Conservation (phyloP, 129 eudicot species). For the Logfia minima region DNA sequence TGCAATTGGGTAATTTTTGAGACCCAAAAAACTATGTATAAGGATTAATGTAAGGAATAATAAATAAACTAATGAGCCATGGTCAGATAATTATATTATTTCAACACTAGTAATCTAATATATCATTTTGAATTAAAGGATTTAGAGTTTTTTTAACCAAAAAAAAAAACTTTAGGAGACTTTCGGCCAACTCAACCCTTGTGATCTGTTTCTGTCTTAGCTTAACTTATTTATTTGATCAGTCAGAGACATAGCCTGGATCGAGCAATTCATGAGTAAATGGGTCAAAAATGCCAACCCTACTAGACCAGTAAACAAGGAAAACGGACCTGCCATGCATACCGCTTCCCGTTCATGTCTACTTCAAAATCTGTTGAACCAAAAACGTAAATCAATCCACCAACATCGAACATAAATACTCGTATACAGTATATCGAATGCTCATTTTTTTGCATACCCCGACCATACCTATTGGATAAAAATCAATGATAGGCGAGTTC, state of each 20-base stretch:
- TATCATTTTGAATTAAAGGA: too few species aligned
- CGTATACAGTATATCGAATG: not conserved
- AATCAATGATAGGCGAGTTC: conserved; percentile 82
- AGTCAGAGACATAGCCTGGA: not conserved
- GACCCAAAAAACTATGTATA: too few species aligned
- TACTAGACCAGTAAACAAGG: not conserved
- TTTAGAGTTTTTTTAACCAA: too few species aligned
- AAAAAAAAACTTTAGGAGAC: not conserved
- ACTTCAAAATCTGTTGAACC: conserved; percentile 73
- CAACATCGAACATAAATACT: not conserved
- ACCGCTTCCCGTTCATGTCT: conserved; percentile 95
- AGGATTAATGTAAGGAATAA: too few species aligned
- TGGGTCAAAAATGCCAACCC: not conserved
- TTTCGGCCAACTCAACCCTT: not conserved
- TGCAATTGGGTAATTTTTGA: too few species aligned
- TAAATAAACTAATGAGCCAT: too few species aligned
- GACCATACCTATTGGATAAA: conserved; percentile 81
- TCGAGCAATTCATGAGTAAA: not conserved
- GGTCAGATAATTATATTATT: too few species aligned
- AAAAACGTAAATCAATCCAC: conserved; percentile 11
- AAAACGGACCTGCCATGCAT: conserved; percentile 81
- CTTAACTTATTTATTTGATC: too few species aligned
- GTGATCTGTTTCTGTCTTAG: not conserved
- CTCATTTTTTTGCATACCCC: not conserved
- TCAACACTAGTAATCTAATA: not conserved